phyloP scores from a whole-genome alignment of 2,329 filamentous ascomycete species.

The Fusarium lyarnte region DNA sequence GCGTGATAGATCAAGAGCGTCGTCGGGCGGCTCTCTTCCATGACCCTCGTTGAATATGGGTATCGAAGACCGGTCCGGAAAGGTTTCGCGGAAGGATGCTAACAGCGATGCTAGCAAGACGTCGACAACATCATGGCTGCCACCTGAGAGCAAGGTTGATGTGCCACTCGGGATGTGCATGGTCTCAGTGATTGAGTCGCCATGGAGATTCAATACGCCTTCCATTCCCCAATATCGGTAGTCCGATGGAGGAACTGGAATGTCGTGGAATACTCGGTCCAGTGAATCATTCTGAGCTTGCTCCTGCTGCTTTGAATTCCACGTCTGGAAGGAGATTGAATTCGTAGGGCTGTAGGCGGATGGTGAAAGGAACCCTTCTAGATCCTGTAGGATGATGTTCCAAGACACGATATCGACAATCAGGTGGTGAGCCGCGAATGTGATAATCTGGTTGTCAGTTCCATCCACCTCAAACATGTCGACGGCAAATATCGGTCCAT shows the following conservation, averaged over 20 bases:
- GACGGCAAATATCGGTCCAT: background rate
- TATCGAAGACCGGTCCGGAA: slow-evolving; percentile 37
- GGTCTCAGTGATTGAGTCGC: slow-evolving; percentile 8
- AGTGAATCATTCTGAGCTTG: slow-evolving; percentile 16
- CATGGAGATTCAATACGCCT: slow-evolving; percentile 20
- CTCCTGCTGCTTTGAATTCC: slow-evolving; percentile 46
- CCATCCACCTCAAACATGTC: slow-evolving; percentile 34
- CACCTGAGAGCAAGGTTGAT: background rate
- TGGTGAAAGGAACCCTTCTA: slow-evolving; percentile 48
- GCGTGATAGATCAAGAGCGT: slow-evolving; percentile 43
- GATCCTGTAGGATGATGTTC: slow-evolving; percentile 50
- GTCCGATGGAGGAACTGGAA: slow-evolving; percentile 20
- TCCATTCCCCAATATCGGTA: slow-evolving; percentile 41
- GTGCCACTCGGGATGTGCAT: background rate
- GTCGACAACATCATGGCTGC: slow-evolving; percentile 44
- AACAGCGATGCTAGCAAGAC: slow-evolving; percentile 46
- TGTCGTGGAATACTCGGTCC: slow-evolving; percentile 12
- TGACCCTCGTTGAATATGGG: slow-evolving; percentile 50
- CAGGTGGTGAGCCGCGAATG: slow-evolving; percentile 50
- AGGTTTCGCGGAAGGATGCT: slow-evolving; percentile 40
- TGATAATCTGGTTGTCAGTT: slow-evolving; percentile 27
- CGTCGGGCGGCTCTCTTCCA: slow-evolving; percentile 46
- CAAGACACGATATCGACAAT: slow-evolving; percentile 59
- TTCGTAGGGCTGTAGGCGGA: slow-evolving; percentile 39
- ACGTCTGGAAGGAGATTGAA: slow-evolving; percentile 38